Conservation (phyloP, 139 green algal genomes). For the Chlamydomonas sp. region DNA sequence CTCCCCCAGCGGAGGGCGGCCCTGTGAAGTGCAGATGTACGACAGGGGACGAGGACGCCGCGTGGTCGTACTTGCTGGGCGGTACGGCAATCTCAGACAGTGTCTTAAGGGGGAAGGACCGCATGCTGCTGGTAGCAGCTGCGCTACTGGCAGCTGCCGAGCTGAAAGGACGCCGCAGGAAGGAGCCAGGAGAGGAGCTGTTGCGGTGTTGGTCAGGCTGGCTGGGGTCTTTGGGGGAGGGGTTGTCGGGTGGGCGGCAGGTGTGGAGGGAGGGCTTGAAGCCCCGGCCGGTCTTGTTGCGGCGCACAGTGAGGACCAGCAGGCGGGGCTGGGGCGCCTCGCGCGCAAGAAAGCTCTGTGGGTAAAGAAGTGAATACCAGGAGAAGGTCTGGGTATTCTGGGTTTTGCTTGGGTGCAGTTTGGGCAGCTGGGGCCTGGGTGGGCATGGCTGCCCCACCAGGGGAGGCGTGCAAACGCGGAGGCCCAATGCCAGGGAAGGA, state of each 20-base stretch:
- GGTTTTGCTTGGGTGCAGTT: neutral
- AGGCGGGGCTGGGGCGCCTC: slow-evolving; percentile 34
- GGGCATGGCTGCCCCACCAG: neutral
- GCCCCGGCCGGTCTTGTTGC: slow-evolving; percentile 1
- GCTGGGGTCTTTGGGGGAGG: neutral
- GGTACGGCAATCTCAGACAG: slow-evolving; percentile 27
- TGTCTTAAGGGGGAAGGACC: slow-evolving; percentile 25
- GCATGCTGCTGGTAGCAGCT: neutral
- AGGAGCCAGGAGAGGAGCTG: no score
- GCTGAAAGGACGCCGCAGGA: no score
- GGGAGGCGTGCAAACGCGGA: neutral
- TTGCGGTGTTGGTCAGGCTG: no score
- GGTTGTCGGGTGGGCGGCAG: neutral
- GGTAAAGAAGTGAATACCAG: neutral
- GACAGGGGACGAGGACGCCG: neutral
- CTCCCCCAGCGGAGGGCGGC: neutral
- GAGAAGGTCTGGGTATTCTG: neutral
- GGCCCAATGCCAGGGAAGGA: neutral
- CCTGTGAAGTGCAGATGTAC: slow-evolving; percentile 28
- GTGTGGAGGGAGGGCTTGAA: slow-evolving; percentile 41
- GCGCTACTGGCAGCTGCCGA: neutral
- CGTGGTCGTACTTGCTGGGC: slow-evolving; percentile 22
- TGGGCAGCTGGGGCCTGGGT: neutral
- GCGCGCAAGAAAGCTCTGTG: slow-evolving; percentile 38
- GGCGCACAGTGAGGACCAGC: slow-evolving; percentile 42